phyloP scores from a whole-genome alignment of 768 basidiomycete species.

The Panus rudis region DNA sequence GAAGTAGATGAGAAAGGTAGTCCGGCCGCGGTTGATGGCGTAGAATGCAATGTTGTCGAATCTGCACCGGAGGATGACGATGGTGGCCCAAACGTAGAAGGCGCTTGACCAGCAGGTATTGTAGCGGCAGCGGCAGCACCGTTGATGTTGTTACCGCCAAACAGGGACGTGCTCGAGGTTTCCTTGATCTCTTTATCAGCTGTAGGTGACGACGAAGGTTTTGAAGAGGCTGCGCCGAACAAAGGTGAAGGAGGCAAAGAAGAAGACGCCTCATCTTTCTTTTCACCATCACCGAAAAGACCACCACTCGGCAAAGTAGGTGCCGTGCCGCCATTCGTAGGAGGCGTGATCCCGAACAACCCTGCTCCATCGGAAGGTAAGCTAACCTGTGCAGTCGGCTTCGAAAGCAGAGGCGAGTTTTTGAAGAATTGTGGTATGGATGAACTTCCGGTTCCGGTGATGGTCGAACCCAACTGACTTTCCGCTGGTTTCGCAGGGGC shows the following conservation, averaged over 20 bases:
- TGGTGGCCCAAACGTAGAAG: too few relatives aligned
- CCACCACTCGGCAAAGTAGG: not conserved
- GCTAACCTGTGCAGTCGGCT: slow-evolving; percentile 16
- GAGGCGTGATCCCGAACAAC: not conserved
- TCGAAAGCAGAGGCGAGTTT: slow-evolving; percentile 39
- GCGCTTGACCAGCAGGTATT: too few relatives aligned
- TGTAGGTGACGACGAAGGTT: not conserved
- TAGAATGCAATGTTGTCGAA: too few relatives aligned
- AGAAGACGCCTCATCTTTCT: slow-evolving; percentile 4
- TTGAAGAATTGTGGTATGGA: slow-evolving; percentile 62
- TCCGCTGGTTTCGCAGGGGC: slow-evolving; percentile 1
- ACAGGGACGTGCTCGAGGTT: not conserved
- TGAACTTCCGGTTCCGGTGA: slow-evolving; percentile 11
- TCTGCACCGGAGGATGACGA: too few relatives aligned
- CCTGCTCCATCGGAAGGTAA: slow-evolving; percentile 2
- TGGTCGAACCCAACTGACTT: slow-evolving; percentile 1
- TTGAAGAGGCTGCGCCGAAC: slow-evolving; percentile 2
- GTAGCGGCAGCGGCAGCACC: not conserved
- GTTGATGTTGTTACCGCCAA: not conserved
- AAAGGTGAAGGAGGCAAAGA: not conserved
- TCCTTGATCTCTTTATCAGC: not conserved
- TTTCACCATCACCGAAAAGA: not conserved
- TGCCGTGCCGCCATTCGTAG: not conserved
- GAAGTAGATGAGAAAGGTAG: not conserved
- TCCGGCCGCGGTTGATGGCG: not conserved